A percentile compares a stretch with the other conserved stretches of the same genome.
phyloP scores from a whole-genome alignment of 208 protist species.

The Trypanosoma cruzi region DNA sequence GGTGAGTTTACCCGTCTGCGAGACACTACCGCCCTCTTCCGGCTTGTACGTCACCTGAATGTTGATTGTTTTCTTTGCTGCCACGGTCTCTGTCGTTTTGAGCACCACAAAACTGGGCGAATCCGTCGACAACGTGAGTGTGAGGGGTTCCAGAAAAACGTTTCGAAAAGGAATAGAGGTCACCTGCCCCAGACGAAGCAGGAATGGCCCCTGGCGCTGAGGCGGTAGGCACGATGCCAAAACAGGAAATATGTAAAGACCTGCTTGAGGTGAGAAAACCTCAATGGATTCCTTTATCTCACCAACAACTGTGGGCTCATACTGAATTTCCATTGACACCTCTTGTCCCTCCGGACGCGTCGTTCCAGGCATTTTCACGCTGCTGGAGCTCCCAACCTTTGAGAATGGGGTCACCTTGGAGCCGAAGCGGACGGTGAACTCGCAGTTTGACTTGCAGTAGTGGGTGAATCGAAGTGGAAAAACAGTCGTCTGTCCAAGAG shows the following conservation, averaged over 20 bases:
- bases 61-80: constrained; percentile 84
- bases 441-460: constrained; percentile 63
- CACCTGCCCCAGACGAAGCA: constrained; percentile 60
- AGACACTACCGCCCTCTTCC: constrained; percentile 27
- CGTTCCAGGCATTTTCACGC: constrained; percentile 42
- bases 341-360: constrained; percentile 81
- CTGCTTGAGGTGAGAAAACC: constrained; percentile 81
- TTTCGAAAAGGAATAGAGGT: constrained; percentile 93
- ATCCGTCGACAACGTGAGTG: constrained; percentile 85
- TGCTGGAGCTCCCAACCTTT: constrained; percentile 45
- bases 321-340: constrained; percentile 91
- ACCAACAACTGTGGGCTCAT: constrained; percentile 92
- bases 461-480: constrained; percentile 81
- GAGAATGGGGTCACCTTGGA: constrained; percentile 40
- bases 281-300: constrained; percentile 76
- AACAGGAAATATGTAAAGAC: constrained; percentile 93
- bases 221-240: constrained; percentile 87
- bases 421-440: constrained; percentile 82
- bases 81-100: constrained; percentile 78
- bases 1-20: constrained; percentile 42
- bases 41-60: constrained; percentile 79
- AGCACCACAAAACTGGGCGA: constrained; percentile 79
- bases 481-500: constrained; percentile 80
- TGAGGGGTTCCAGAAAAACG: constrained; percentile 88
- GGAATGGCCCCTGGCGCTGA: constrained; percentile 93